These are phyloP conservation scores for Fusarium setosum DNA, from an alignment of 2,329 filamentous ascomycete genomes.

Conservation along the genomic window DNA sequence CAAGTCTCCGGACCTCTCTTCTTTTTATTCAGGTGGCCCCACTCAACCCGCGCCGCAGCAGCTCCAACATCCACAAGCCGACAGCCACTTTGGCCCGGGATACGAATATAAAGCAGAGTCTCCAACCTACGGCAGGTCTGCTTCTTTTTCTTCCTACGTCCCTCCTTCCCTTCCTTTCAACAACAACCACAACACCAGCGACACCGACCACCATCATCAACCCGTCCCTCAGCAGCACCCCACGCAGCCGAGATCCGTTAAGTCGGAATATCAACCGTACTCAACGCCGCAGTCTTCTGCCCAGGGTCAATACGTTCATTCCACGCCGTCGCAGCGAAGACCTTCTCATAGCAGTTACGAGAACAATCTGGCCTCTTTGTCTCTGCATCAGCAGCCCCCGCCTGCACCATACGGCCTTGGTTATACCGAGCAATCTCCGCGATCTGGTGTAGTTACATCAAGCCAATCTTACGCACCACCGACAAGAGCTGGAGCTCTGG, in stretches of 20 bases:
- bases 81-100: slow-evolving; percentile 41
- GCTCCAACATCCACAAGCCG: slow-evolving; percentile 47
- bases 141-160: slow-evolving; percentile 41
- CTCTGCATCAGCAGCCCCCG: slow-evolving; percentile 33
- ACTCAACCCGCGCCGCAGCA: slow-evolving; percentile 50
- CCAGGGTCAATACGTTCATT: slow-evolving; percentile 32
- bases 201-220: slow-evolving; percentile 39
- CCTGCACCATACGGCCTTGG: slow-evolving; percentile 23
- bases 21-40: slow-evolving; percentile 59
- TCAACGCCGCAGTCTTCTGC: slow-evolving; percentile 29
- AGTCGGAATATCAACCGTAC: slow-evolving; percentile 39
- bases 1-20: slow-evolving; percentile 69
- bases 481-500: slow-evolving; percentile 6
- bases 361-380: slow-evolving; percentile 11
- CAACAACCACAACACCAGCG: slow-evolving; percentile 43
- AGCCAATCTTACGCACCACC: slow-evolving; percentile 29
- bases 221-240: slow-evolving; percentile 40
- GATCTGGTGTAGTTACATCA: slow-evolving; percentile 22
- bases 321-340: slow-evolving; percentile 10
- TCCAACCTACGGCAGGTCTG: slow-evolving; percentile 41
- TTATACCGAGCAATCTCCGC: slow-evolving; percentile 25
- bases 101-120: slow-evolving; percentile 51
- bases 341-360: slow-evolving; percentile 19
- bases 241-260: slow-evolving; percentile 30
- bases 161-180: slow-evolving; percentile 33